A percentile compares a stretch with the other conserved stretches of the same genome.
phyloP scores from a whole-genome alignment of 176 grass and related monocot species.

The Oryza officinalis region DNA sequence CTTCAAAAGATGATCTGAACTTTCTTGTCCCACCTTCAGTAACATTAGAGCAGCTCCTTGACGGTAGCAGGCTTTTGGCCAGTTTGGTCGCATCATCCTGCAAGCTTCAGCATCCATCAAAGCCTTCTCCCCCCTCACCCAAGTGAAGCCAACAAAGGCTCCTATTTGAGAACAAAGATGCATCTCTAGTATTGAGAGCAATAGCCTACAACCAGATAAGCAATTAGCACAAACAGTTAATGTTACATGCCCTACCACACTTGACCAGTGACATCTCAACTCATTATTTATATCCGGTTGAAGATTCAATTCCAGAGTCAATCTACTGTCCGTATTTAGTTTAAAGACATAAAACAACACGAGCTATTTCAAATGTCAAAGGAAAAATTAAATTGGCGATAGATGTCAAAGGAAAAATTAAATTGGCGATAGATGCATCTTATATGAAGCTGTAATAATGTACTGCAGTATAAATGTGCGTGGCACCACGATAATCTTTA shows the following conservation, averaged over 20 bases:
- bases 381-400: no score
- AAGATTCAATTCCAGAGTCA: no score
- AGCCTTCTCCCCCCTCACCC: constrained; percentile 28
- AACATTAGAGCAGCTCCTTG: constrained; percentile 49
- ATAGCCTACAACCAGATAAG: no score
- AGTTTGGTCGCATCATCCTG: constrained; percentile 14
- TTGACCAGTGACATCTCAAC: no score
- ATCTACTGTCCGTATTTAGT: no score
- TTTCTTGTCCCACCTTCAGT: constrained; percentile 33
- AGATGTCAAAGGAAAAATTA: no score
- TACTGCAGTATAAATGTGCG: constrained; percentile 5
- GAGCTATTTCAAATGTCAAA: no score
- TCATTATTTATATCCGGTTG: no score
- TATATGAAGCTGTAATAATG: not conserved
- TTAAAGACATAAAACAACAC: no score
- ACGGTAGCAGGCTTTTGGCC: constrained; percentile 48
- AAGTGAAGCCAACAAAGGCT: constrained; percentile 43
- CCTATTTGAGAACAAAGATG: constrained; percentile 43
- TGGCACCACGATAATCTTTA: constrained; percentile 30
- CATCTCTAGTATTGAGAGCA: not conserved
- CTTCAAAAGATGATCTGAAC: not conserved
- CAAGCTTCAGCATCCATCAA: constrained; percentile 41
- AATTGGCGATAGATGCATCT: not conserved
- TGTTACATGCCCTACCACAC: no score
- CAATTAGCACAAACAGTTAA: no score